These are phyloP conservation scores for Lichtheimia ramosa DNA, from an alignment of 371 early-diverging fungal genomes.

Conservation along the genomic window DNA sequence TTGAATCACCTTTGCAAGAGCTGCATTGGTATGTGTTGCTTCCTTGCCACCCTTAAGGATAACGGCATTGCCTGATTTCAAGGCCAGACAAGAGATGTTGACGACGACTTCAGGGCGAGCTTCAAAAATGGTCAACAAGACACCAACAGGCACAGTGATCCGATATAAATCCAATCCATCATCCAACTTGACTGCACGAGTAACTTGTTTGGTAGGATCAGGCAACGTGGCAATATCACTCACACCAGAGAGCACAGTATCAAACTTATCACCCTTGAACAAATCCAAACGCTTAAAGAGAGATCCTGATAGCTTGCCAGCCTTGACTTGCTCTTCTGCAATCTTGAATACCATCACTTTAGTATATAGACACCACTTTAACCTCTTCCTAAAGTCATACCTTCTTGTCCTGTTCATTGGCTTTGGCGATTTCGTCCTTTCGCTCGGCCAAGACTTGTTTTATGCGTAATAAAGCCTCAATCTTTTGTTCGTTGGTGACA, in stretches of 20 bases:
- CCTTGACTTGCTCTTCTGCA: constrained; percentile 70
- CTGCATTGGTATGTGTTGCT: constrained; percentile 76
- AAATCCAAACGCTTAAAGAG: constrained; percentile 92
- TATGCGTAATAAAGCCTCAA: constrained; percentile 74
- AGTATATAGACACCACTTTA: background rate
- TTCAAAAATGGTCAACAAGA: constrained; percentile 94
- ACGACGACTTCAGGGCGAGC: constrained; percentile 98
- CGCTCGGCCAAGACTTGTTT: constrained; percentile 69
- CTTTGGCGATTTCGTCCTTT: constrained; percentile 72
- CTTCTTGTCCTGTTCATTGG: constrained; percentile 82
- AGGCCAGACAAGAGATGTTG: constrained; percentile 91
- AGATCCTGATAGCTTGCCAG: constrained; percentile 74
- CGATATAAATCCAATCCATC: constrained; percentile 84
- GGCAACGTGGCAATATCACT: constrained; percentile 81
- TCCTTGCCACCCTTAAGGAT: constrained; percentile 96
- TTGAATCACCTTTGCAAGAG: constrained; percentile 74
- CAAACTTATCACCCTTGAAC: constrained; percentile 80
- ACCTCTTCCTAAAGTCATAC: constrained; percentile 32
- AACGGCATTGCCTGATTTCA: constrained; percentile 96
- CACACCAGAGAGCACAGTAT: constrained; percentile 86
- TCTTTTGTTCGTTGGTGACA: constrained; percentile 75
- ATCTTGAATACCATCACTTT: constrained; percentile 24
- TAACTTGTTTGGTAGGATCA: constrained; percentile 85
- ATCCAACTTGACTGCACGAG: constrained; percentile 80
- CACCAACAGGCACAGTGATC: constrained; percentile 92